Conservation (phyloP, 1,284 basidiomycete genomes). For the Fereydounia khargensis region DNA sequence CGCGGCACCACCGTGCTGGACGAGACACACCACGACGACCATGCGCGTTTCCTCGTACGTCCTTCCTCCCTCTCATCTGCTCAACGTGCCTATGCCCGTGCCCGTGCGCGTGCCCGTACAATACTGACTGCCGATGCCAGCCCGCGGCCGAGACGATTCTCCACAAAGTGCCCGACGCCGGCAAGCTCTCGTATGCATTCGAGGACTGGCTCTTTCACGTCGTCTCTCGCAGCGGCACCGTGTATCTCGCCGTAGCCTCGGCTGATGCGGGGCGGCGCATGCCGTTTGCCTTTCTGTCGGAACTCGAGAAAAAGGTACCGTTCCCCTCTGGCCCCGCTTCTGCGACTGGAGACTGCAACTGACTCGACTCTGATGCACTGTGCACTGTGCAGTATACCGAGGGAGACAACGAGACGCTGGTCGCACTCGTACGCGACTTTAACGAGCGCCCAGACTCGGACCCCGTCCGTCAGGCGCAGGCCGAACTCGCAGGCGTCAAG, state of each 20-base stretch:
- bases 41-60: slow-evolving; percentile 49
- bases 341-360: too few species aligned
- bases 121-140: too few species aligned
- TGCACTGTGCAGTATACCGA: neutral
- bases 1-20: slow-evolving; percentile 29
- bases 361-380: too few species aligned
- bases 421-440: slow-evolving; percentile 66
- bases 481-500: slow-evolving; percentile 87
- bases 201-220: slow-evolving; percentile 91
- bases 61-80: slow-evolving; percentile 2
- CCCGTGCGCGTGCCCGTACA: neutral
- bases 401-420: slow-evolving; percentile 6
- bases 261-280: slow-evolving; percentile 73
- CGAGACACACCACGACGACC: slow-evolving; percentile 41
- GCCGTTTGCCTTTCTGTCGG: slow-evolving; percentile 88
- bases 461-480: slow-evolving; percentile 82
- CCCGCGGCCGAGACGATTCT: slow-evolving; percentile 83
- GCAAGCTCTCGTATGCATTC: slow-evolving; percentile 75
- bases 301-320: slow-evolving; percentile 74
- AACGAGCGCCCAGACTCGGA: slow-evolving; percentile 87
- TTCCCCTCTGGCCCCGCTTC: too few species aligned
- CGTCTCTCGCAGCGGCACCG: slow-evolving; percentile 64
- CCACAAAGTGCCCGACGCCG: slow-evolving; percentile 88
- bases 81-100: neutral
- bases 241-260: slow-evolving; percentile 85